Conservation (phyloP, 2,329 filamentous ascomycete genomes). For the Dactylella cylindrospora region DNA sequence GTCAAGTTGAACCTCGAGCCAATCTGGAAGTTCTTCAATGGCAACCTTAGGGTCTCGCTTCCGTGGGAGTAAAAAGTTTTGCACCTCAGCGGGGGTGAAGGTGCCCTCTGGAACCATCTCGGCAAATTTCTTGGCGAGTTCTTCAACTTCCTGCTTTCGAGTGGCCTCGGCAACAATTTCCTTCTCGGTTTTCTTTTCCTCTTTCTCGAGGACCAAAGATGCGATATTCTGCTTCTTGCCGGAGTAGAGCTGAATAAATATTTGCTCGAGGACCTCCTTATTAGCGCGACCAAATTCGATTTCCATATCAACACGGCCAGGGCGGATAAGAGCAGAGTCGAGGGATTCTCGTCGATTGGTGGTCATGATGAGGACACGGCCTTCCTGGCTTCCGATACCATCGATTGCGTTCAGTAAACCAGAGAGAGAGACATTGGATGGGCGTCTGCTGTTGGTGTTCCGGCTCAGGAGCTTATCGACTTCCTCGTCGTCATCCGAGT, state of each 20-base stretch:
- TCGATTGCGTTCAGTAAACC: constrained; percentile 71
- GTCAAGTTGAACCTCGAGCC: constrained; percentile 51
- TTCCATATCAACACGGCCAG: constrained; percentile 67
- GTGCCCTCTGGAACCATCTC: constrained; percentile 57
- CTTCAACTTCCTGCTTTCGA: constrained; percentile 50
- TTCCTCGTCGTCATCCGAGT: constrained; percentile 49
- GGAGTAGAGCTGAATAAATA: constrained; percentile 52
- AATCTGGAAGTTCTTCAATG: constrained; percentile 50
- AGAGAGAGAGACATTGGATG: constrained; percentile 62
- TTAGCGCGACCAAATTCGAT: constrained; percentile 60
- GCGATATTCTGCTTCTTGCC: constrained; percentile 43
- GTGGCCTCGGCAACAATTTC: constrained; percentile 32
- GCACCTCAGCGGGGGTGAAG: constrained; percentile 58
- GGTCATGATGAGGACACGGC: constrained; percentile 72
- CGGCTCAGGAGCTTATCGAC: constrained; percentile 51
- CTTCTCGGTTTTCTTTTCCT: constrained; percentile 44
- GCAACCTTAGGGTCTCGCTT: constrained; percentile 54
- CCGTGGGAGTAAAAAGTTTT: constrained; percentile 57
- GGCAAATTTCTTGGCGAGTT: constrained; percentile 61
- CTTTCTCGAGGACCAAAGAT: constrained; percentile 26
- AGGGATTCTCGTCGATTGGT: constrained; percentile 68
- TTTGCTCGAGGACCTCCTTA: constrained; percentile 51
- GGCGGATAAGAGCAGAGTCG: constrained; percentile 65
- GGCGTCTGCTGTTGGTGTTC: constrained; percentile 47
- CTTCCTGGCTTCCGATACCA: constrained; percentile 69